Percentiles rank a stretch among this genome's conserved stretches.
These are phyloP conservation scores for Lithohypha guttulata DNA, from an alignment of 2,329 filamentous ascomycete genomes.

Conservation along the genomic window DNA sequence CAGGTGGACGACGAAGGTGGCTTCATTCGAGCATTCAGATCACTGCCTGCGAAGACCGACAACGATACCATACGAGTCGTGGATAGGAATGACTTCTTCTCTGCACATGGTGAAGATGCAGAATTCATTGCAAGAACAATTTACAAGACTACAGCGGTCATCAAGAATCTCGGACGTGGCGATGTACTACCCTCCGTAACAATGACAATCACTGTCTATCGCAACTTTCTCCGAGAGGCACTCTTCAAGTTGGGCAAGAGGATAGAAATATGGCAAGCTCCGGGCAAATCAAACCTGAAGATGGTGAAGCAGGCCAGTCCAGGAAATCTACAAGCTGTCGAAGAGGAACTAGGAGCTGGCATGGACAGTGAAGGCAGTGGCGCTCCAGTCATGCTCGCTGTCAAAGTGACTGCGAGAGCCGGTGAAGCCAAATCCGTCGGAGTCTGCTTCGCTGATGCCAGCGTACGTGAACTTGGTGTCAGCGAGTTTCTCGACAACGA, in stretches of 20 bases:
- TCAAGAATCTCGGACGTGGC: conserved; percentile 76
- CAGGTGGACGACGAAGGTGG: conserved; percentile 93
- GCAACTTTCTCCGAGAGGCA: conserved; percentile 88
- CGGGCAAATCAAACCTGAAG: conserved; percentile 74
- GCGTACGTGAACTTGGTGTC: conserved; percentile 85
- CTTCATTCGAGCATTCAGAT: conserved; percentile 93
- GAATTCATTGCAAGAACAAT: conserved; percentile 51
- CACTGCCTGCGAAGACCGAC: conserved; percentile 58
- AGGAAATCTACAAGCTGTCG: conserved; percentile 90
- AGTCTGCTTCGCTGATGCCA: conserved; percentile 96
- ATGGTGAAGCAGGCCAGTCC: conserved; percentile 84
- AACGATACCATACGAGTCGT: conserved; percentile 68
- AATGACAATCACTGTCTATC: conserved; percentile 88
- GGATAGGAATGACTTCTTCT: conserved; percentile 90
- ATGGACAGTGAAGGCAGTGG: conserved; percentile 45
- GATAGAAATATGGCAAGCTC: conserved; percentile 77
- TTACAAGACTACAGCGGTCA: conserved; percentile 94
- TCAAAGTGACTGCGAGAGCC: conserved; percentile 84
- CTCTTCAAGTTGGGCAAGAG: conserved; percentile 85
- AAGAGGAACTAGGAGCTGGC: conserved; percentile 72
- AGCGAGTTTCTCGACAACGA: conserved; percentile 99
- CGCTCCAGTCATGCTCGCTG: conserved; percentile 86
- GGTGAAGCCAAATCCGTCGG: conserved; percentile 76
- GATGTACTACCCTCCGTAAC: conserved; percentile 85
- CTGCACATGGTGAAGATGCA: conserved; percentile 44